Percentiles rank a stretch among this genome's conserved stretches.
Conservation (phyloP, 2,329 filamentous ascomycete species). For the Alternaria novae-zelandiae region DNA sequence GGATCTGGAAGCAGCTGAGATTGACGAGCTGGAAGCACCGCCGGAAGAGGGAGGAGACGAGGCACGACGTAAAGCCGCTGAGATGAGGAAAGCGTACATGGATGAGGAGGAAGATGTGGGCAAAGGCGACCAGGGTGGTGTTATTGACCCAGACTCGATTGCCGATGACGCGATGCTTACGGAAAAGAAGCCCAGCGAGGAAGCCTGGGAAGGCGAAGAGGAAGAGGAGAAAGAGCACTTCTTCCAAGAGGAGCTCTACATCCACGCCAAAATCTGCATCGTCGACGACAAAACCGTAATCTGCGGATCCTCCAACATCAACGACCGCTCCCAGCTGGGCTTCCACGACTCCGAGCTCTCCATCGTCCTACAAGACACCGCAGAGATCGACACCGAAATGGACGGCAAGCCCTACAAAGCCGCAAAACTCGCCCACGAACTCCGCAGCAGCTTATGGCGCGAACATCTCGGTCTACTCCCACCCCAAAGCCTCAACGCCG, state of each 20-base stretch:
- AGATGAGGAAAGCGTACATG: slow-evolving; percentile 56
- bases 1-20: slow-evolving; percentile 85
- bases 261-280: slow-evolving; percentile 90
- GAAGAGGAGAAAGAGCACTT: slow-evolving; percentile 85
- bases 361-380: slow-evolving; percentile 86
- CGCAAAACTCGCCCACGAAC: slow-evolving; percentile 79
- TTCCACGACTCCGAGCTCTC: slow-evolving; percentile 90
- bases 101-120: slow-evolving; percentile 50
- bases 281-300: slow-evolving; percentile 85
- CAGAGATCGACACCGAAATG: slow-evolving; percentile 75
- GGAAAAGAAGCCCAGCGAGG: slow-evolving; percentile 67
- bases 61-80: slow-evolving; percentile 54
- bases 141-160: slow-evolving; percentile 66
- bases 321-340: slow-evolving; percentile 87
- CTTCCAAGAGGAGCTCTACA: slow-evolving; percentile 94
- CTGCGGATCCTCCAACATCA: slow-evolving; percentile 88
- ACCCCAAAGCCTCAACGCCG: slow-evolving; percentile 71
- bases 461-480: slow-evolving; percentile 87
- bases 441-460: slow-evolving; percentile 84
- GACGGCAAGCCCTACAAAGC: slow-evolving; percentile 77
- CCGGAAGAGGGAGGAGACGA: slow-evolving; percentile 41
- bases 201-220: slow-evolving; percentile 75
- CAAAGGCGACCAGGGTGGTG: slow-evolving; percentile 45
- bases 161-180: slow-evolving; percentile 85
- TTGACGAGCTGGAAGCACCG: slow-evolving; percentile 79